Conservation (phyloP, 2,329 filamentous ascomycete genomes). For the Clarireedia homoeocarpa region DNA sequence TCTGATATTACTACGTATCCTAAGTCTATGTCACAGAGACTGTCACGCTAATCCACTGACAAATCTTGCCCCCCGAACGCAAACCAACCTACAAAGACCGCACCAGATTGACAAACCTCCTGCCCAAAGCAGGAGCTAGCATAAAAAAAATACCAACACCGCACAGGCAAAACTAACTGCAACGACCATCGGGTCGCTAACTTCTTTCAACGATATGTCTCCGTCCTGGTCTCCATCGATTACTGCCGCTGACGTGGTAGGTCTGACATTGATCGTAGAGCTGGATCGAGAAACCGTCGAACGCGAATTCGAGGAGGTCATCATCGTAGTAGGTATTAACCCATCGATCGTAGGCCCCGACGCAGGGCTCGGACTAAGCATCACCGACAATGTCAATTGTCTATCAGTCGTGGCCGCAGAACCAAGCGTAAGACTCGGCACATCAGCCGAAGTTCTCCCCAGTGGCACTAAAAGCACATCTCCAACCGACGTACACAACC, state of each 20-base stretch:
- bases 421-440: background rate
- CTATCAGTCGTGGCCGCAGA: background rate
- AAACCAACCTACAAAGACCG: background rate
- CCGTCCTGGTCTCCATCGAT: background rate
- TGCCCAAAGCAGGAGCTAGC: slow-evolving; percentile 13
- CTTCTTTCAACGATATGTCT: background rate
- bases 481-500: slow-evolving; percentile 16
- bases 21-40: too few species aligned
- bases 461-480: slow-evolving; percentile 6
- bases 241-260: background rate
- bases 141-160: slow-evolving; percentile 16
- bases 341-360: too few species aligned
- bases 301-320: too few species aligned
- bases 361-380: too few species aligned
- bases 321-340: too few species aligned
- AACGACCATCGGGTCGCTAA: slow-evolving; percentile 9
- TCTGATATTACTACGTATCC: too few species aligned
- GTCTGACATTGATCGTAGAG: background rate
- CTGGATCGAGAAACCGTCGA: background rate
- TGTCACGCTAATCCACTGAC: too few species aligned
- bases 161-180: slow-evolving; percentile 12
- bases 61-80: background rate
- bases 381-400: too few species aligned
- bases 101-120: background rate
- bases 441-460: background rate